Percentiles rank a stretch among this genome's conserved stretches.
Conservation (phyloP, 2,329 filamentous ascomycete genomes). For the Sclerotiophoma versabilis region DNA sequence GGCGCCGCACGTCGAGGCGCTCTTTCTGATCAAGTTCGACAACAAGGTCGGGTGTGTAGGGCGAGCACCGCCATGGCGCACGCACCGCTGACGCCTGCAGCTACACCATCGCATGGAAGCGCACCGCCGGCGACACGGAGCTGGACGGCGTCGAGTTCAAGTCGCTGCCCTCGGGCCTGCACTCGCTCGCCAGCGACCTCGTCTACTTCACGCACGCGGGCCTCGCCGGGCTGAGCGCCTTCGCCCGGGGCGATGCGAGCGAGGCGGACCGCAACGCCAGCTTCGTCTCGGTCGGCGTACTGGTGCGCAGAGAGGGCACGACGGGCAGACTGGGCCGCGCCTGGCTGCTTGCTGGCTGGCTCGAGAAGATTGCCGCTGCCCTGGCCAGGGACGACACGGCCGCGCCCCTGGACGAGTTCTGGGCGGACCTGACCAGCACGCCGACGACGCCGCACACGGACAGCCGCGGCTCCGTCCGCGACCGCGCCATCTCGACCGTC, state of each 20-base stretch:
- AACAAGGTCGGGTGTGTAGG: constrained; percentile 79
- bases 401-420: constrained; percentile 77
- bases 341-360: constrained; percentile 82
- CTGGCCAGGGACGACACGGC: constrained; percentile 70
- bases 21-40: constrained; percentile 91
- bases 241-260: constrained; percentile 81
- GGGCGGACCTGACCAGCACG: constrained; percentile 64
- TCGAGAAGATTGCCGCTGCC: constrained; percentile 73
- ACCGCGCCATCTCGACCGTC: constrained; percentile 53
- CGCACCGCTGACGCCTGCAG: constrained; percentile 47
- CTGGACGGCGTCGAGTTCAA: constrained; percentile 95
- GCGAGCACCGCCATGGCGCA: constrained; percentile 3
- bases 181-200: constrained; percentile 86
- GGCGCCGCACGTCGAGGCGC: constrained; percentile 62
- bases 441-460: background rate
- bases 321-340: constrained; percentile 84
- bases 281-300: constrained; percentile 89
- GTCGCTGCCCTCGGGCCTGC: constrained; percentile 89
- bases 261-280: constrained; percentile 83
- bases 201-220: constrained; percentile 89
- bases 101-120: constrained; percentile 88
- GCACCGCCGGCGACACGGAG: constrained; percentile 70
- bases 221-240: constrained; percentile 89
- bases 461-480: constrained; percentile 22
- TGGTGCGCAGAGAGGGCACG: constrained; percentile 75